These are phyloP conservation scores for Vitis amurensis DNA, from an alignment of 164 flowering plant species.

Conservation along the genomic window DNA sequence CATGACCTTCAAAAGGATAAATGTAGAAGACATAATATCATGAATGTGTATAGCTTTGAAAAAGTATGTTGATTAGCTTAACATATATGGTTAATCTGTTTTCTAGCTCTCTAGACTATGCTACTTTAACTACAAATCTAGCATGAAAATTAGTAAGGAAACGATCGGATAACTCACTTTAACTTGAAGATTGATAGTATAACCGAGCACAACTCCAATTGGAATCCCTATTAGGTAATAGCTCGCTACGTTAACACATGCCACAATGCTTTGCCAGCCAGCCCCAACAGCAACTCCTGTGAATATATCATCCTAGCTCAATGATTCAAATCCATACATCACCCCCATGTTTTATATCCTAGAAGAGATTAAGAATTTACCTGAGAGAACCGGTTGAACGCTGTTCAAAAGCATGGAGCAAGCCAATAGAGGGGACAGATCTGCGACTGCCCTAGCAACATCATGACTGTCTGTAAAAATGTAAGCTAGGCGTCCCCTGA, in stretches of 20 bases:
- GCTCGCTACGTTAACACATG: constrained; percentile 42
- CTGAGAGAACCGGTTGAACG: constrained; percentile 46
- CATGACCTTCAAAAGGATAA: no score
- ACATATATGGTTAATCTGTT: no score
- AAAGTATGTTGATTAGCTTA: no score
- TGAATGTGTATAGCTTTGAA: no score
- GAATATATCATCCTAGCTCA: background rate
- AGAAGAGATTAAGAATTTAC: background rate
- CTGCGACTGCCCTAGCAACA: constrained; percentile 31
- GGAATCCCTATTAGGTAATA: constrained; percentile 48
- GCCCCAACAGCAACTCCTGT: constrained; percentile 40
- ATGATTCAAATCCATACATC: no score
- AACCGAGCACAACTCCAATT: constrained; percentile 41
- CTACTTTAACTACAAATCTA: no score
- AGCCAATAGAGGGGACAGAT: constrained; percentile 33
- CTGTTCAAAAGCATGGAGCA: constrained; percentile 37
- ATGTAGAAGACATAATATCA: no score
- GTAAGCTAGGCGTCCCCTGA: constrained; percentile 22
- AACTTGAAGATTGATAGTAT: constrained; percentile 23
- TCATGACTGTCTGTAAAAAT: constrained; percentile 26
- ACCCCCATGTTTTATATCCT: background rate
- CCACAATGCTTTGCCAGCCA: constrained; percentile 46
- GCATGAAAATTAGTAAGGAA: no score
- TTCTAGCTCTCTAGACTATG: no score
- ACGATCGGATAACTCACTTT: constrained; percentile 17